phyloP scores from a whole-genome alignment of 208 protist species.

The Crithidia expoeki region DNA sequence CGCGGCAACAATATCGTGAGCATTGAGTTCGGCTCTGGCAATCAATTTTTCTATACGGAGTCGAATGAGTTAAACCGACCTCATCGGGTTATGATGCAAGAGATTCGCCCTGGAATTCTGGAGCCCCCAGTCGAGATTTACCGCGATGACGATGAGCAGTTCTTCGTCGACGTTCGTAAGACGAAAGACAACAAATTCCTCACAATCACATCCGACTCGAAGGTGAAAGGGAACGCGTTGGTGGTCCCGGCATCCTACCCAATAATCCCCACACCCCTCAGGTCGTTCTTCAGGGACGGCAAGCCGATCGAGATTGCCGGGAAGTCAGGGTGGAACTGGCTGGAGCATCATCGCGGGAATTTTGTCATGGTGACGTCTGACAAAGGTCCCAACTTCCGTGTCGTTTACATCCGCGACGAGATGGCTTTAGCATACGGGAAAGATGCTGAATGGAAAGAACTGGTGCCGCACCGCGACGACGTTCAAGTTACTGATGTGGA shows the following conservation, averaged over 20 bases:
- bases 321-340: constrained; percentile 84
- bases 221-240: constrained; percentile 69
- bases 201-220: constrained; percentile 91
- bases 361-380: constrained; percentile 90
- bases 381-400: constrained; percentile 77
- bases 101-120: constrained; percentile 87
- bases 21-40: constrained; percentile 89
- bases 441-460: constrained; percentile 78
- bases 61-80: constrained; percentile 90
- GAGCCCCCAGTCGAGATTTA: constrained; percentile 84
- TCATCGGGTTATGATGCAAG: constrained; percentile 88
- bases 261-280: constrained; percentile 65
- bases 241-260: constrained; percentile 88
- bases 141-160: constrained; percentile 86
- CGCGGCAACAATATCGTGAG: constrained; percentile 90
- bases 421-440: constrained; percentile 67
- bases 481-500: constrained; percentile 90
- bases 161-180: constrained; percentile 90
- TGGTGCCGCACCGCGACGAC: constrained; percentile 84
- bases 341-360: constrained; percentile 86
- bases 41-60: constrained; percentile 91
- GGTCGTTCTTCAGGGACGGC: constrained; percentile 70
- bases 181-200: constrained; percentile 88
- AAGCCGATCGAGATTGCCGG: constrained; percentile 81
- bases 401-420: constrained; percentile 86